Evolutionary conservation across 768 basidiomycete genomes (phyloP).

Genomic region (Mycena albidolilacea): DNA sequence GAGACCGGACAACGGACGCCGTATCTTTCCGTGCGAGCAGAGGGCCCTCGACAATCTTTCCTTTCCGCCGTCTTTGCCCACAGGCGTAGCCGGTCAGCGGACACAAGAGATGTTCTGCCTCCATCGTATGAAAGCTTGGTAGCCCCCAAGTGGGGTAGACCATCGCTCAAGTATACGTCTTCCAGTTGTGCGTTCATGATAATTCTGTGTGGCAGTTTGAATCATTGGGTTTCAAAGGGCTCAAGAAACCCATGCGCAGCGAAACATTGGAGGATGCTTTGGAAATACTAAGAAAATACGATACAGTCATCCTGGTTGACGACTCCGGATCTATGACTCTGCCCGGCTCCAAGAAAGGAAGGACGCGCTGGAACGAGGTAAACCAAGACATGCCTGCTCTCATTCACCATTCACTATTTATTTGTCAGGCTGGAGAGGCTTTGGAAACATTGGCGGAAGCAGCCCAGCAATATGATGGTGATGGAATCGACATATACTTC

Average conservation of each 20-base stretch:
- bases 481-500: conserved; percentile 77
- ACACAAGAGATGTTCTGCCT: conserved; percentile 20
- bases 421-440: conserved; percentile 58
- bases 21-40: not conserved
- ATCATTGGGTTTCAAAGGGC: conserved; percentile 18
- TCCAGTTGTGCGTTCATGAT: conserved; percentile 15
- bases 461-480: conserved; percentile 65
- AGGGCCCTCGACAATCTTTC: conserved; percentile 27
- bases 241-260: conserved; percentile 27
- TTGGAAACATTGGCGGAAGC: conserved; percentile 64
- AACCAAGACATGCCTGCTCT: not conserved
- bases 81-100: conserved; percentile 33
- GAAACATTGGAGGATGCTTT: conserved; percentile 48
- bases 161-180: conserved; percentile 16
- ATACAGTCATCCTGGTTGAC: conserved; percentile 73
- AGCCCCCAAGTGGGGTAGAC: conserved; percentile 6
- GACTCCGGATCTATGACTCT: conserved; percentile 71
- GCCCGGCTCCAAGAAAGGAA: conserved; percentile 41
- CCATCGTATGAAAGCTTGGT: conserved; percentile 34
- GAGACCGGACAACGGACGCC: conserved; percentile 6
- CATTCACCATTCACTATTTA: not conserved
- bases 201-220: not conserved
- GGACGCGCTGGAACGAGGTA: conserved; percentile 67
- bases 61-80: conserved; percentile 29
- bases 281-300: conserved; percentile 60